Evolutionary conservation across 257 asterid species (phyloP).

Genomic region (Ajuga chamaepitys): DNA sequence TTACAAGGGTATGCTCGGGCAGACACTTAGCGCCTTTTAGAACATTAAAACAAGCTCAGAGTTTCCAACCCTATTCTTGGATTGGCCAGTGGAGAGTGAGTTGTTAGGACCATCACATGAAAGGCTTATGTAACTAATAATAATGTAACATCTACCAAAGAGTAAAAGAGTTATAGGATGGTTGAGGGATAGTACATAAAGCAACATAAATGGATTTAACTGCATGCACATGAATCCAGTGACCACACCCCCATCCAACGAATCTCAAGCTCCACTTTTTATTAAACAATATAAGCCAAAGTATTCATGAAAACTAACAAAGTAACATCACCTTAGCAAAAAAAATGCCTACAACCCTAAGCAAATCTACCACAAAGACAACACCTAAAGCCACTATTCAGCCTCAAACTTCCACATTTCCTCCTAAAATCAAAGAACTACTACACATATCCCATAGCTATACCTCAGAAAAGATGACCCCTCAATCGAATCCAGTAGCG

Average conservation of each 20-base stretch:
- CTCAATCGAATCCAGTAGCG: constrained; percentile 31
- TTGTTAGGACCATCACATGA: constrained; percentile 14
- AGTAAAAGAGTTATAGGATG: constrained; percentile 15
- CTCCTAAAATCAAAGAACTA: constrained; percentile 22
- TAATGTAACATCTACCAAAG: constrained; percentile 14
- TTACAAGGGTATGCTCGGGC: no score
- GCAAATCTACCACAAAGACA: constrained; percentile 32
- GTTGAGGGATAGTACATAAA: constrained; percentile 24
- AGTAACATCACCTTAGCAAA: not conserved
- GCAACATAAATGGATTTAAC: constrained; percentile 35
- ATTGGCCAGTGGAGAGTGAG: not conserved
- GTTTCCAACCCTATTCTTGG: constrained; percentile 1
- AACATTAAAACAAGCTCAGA: no score
- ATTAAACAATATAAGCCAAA: constrained; percentile 20
- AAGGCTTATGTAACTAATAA: not conserved
- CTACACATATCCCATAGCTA: constrained; percentile 11
- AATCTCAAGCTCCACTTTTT: constrained; percentile 12
- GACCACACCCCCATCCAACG: constrained; percentile 31
- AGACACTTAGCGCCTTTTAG: no score
- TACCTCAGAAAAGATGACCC: constrained; percentile 20
- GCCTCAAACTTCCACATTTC: constrained; percentile 16
- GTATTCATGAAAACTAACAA: constrained; percentile 3
- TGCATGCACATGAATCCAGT: constrained; percentile 53
- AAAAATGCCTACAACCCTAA: constrained; percentile 20
- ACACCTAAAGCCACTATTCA: constrained; percentile 20